Percentiles rank a stretch among this genome's conserved stretches.
phyloP scores from a whole-genome alignment of 2,329 filamentous ascomycete species.

The Cladosporium sp. region DNA sequence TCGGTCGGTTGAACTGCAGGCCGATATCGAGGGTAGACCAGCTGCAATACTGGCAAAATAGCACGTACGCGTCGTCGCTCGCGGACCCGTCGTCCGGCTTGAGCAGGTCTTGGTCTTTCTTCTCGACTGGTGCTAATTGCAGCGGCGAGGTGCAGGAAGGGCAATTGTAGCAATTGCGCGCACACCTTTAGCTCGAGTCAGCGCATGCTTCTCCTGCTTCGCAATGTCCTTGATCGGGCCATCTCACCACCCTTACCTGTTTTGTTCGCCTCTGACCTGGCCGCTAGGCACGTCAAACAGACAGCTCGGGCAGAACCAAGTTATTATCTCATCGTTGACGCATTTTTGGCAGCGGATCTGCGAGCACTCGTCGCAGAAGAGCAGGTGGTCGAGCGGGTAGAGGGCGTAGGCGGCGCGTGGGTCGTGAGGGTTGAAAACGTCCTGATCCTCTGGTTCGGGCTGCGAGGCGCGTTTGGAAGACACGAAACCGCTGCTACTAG shows the following conservation, averaged over 20 bases:
- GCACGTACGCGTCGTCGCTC: constrained; percentile 56
- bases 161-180: constrained; percentile 92
- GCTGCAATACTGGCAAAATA: constrained; percentile 86
- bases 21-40: constrained; percentile 91
- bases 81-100: constrained; percentile 19
- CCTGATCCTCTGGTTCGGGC: constrained; percentile 60
- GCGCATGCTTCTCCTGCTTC: constrained; percentile 23
- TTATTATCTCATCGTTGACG: constrained; percentile 88
- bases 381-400: constrained; percentile 86
- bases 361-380: constrained; percentile 97
- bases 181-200: constrained; percentile 49
- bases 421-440: constrained; percentile 81
- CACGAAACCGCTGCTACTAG: constrained; percentile 43
- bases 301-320: constrained; percentile 93
- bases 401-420: constrained; percentile 86
- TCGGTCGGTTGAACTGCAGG: constrained; percentile 81
- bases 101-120: constrained; percentile 18
- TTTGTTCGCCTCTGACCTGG: constrained; percentile 87
- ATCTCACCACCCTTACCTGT: constrained; percentile 60
- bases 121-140: constrained; percentile 68
- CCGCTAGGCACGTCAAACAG: constrained; percentile 95
- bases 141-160: constrained; percentile 83
- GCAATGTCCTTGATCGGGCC: constrained; percentile 8
- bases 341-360: constrained; percentile 93
- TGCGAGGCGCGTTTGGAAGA: constrained; percentile 35